A percentile compares a stretch with the other conserved stretches of the same genome.
Evolutionary conservation across 805 yeast genomes (phyloP).

Genomic region (Wickerhamiella alocasiicola): DNA sequence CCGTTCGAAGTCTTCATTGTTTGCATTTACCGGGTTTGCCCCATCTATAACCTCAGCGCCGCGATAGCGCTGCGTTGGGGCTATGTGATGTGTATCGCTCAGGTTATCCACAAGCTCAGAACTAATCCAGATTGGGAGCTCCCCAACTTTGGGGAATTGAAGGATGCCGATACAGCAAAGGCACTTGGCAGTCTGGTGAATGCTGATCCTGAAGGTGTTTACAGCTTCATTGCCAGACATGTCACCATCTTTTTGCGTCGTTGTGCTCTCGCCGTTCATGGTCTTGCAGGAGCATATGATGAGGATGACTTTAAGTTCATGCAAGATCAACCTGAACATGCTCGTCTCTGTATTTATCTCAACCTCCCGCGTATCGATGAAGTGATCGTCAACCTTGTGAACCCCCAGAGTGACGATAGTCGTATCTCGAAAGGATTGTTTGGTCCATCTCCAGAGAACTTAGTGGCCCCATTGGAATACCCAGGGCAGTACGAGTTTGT

Average conservation of each 20-base stretch:
- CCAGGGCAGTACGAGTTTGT: constrained; percentile 56
- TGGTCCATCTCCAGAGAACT: background rate
- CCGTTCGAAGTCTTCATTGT: constrained; percentile 5
- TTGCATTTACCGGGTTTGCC: background rate
- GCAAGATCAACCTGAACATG: constrained; percentile 19
- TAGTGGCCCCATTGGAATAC: constrained; percentile 36
- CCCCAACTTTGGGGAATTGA: constrained; percentile 4
- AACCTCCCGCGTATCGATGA: constrained; percentile 19
- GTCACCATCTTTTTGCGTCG: constrained; percentile 16
- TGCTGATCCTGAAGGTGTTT: background rate
- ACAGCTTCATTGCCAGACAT: constrained; percentile 14
- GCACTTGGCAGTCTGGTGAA: background rate
- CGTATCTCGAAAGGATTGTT: constrained; percentile 4
- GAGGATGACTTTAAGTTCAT: constrained; percentile 18
- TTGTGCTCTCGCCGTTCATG: constrained; percentile 16
- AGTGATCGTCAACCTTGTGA: constrained; percentile 7
- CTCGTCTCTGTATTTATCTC: constrained; percentile 17
- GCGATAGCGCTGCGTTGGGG: constrained; percentile 2
- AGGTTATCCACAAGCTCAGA: background rate
- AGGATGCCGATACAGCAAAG: background rate
- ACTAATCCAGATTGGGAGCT: background rate
- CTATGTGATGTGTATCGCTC: background rate
- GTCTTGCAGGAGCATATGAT: constrained; percentile 20
- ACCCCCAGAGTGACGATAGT: background rate
- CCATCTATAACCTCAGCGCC: background rate